phyloP scores from a whole-genome alignment of 1,284 basidiomycete genomes.

The Baeospora myosura region DNA sequence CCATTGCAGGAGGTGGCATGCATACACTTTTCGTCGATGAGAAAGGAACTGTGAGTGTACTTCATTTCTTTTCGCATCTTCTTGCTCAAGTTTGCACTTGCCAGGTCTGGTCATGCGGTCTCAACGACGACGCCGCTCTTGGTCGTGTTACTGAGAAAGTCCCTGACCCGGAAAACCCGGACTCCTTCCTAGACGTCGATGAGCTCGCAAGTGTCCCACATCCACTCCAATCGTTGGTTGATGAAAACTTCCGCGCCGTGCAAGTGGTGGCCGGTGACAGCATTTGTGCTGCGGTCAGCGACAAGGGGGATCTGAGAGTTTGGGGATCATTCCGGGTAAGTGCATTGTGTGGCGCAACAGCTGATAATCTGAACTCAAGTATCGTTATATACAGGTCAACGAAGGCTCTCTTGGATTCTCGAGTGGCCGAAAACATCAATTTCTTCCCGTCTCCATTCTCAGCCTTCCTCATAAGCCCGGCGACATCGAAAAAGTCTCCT shows the following conservation, averaged over 20 bases:
- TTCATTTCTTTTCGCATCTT: constrained; percentile 6
- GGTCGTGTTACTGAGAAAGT: constrained; percentile 67
- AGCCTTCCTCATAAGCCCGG: constrained; percentile 55
- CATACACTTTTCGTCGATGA: constrained; percentile 83
- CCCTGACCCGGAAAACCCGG: constrained; percentile 59
- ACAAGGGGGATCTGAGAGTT: constrained; percentile 72
- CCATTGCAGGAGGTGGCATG: constrained; percentile 73
- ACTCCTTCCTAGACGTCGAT: constrained; percentile 60
- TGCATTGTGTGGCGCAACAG: constrained; percentile 5
- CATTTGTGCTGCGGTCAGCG: constrained; percentile 74
- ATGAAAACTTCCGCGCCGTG: constrained; percentile 78
- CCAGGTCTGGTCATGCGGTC: constrained; percentile 82
- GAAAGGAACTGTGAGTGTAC: constrained; percentile 62
- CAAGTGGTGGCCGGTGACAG: constrained; percentile 80
- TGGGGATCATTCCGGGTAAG: constrained; percentile 93
- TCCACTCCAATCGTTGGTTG: constrained; percentile 62
- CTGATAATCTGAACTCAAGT: constrained; percentile 6
- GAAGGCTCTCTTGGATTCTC: constrained; percentile 87
- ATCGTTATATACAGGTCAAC: constrained; percentile 42
- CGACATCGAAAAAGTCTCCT: constrained; percentile 69
- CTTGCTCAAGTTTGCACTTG: constrained; percentile 5
- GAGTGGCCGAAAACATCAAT: constrained; percentile 55
- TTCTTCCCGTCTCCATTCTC: constrained; percentile 65
- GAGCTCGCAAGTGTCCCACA: constrained; percentile 73
- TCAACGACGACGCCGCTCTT: constrained; percentile 89